Evolutionary conservation across 2,329 filamentous ascomycete species (phyloP), one percentile per base, ranked within the genome.

Genomic region (Bipolaris zeicola): DNA sequence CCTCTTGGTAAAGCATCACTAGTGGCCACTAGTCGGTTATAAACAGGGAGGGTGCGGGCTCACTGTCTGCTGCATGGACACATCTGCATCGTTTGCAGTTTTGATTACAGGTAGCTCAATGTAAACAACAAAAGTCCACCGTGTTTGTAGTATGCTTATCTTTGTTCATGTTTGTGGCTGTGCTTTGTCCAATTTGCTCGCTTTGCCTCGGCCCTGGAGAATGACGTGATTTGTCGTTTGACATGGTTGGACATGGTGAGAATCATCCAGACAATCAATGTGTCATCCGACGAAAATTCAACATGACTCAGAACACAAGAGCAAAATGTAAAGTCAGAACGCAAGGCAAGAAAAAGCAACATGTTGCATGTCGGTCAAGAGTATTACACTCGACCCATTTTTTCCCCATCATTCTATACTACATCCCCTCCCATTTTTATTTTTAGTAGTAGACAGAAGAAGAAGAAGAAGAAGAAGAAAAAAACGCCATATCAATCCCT

Each of bases 201-300:
- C 18, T 47, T 46, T 50, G 26, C 44, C 44, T 50, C 44, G 57
- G 54, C 39, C 38, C 43, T 34, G 22, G 14, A 20, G 3, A 41
- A 48, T 52, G 62, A 61, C 11, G 18, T 64, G 48, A 51, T 46
- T n/a, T 2, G 44, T 10, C 13, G 20, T 13, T 34, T 45, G 51
- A 24, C 41, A 11, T 26, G 63, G 57, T 16, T 16, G 16, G 16
- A 16, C 16, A 16, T 10, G 4, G 28, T 37, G 6, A 41, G 50
- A 24, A 50, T 58, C 3, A 16, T 62, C 52, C 16, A 16, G 1
- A 16, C 16, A 16, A 16, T 16, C 16, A 6, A 20, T 20, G 7
- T 28, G 26, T 8, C 26, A 28, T 10, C 26, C 26, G 2, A 31
- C 11, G 65, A 37, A 24, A 43, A 43, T 10, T 10, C 6, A 13